phyloP scores from a whole-genome alignment of 208 protist genomes.

The Herpetomonas samuelpessoai region DNA sequence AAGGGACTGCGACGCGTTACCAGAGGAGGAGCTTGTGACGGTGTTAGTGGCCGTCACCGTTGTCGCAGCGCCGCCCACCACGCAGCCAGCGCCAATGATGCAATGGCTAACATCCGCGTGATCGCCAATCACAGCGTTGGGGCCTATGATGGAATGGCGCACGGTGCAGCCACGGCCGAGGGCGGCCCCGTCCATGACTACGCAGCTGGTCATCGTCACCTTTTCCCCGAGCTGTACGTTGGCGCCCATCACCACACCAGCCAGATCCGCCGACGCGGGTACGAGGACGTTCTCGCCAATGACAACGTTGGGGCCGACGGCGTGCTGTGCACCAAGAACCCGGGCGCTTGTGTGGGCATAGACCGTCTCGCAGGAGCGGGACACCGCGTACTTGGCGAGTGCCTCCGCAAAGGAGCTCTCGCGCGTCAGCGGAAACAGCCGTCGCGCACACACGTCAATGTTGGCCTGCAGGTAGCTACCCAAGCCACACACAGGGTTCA shows the following conservation, averaged over 20 bases:
- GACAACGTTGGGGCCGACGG: conserved; percentile 51
- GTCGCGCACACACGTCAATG: conserved; percentile 68
- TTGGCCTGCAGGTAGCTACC: conserved; percentile 77
- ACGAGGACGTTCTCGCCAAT: conserved; percentile 60
- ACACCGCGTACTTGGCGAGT: conserved; percentile 63
- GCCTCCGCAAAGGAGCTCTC: conserved; percentile 82
- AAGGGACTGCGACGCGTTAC: conserved; percentile 10
- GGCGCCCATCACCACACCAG: conserved; percentile 50
- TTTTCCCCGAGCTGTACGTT: conserved; percentile 58
- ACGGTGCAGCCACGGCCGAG: conserved; percentile 58
- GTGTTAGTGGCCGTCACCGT: conserved; percentile 11
- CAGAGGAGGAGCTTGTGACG: conserved; percentile 18
- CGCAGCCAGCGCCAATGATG: conserved; percentile 52
- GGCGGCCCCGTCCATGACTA: conserved; percentile 59
- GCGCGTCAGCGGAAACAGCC: conserved; percentile 75
- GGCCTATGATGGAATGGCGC: conserved; percentile 57
- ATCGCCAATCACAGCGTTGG: conserved; percentile 36
- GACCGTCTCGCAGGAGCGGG: conserved; percentile 58
- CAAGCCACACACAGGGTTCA: conserved; percentile 58
- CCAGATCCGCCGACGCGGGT: conserved; percentile 41
- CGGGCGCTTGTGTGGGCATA: conserved; percentile 64
- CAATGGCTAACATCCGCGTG: conserved; percentile 45
- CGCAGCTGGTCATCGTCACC: conserved; percentile 47
- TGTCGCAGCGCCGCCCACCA: conserved; percentile 17
- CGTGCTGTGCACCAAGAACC: conserved; percentile 17